phyloP scores from a whole-genome alignment of 2,329 filamentous ascomycete species.

The Coniochaeta ligniaria region DNA sequence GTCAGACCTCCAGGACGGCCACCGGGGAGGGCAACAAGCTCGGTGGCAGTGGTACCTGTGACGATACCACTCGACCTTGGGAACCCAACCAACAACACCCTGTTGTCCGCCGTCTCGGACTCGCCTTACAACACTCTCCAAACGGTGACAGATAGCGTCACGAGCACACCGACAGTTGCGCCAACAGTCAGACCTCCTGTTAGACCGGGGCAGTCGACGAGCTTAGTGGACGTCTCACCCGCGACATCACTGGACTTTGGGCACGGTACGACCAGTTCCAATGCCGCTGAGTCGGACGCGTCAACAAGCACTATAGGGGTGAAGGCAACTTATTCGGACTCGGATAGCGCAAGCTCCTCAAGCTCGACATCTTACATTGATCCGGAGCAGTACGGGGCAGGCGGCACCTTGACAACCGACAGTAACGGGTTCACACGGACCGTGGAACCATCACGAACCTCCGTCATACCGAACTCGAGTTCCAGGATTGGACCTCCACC shows the following conservation, averaged over 20 bases:
- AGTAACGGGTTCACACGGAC: slow-evolving; percentile 10
- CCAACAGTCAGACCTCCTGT: background rate
- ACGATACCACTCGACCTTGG: background rate
- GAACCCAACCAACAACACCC: background rate
- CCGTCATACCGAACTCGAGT: slow-evolving; percentile 5
- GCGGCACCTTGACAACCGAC: slow-evolving; percentile 11
- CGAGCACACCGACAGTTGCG: background rate
- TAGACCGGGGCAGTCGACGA: background rate
- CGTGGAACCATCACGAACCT: slow-evolving; percentile 5
- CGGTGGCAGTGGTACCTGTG: background rate
- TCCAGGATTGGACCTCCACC: slow-evolving; percentile 9
- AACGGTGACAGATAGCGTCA: background rate
- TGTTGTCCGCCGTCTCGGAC: background rate
- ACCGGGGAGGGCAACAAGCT: background rate
- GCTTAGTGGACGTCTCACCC: background rate
- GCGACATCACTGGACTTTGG: background rate
- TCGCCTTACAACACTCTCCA: background rate
- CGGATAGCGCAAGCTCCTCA: slow-evolving; percentile 3
- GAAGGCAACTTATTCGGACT: background rate
- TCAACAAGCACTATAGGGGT: background rate
- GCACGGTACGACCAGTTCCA: background rate
- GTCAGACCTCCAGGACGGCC: background rate
- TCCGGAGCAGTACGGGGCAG: slow-evolving; percentile 8
- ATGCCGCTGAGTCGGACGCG: background rate
- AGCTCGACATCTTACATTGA: slow-evolving; percentile 5